A percentile compares a stretch with the other conserved stretches of the same genome.
These are phyloP conservation scores for Saturnispora gosingensis DNA, from an alignment of 805 yeast genomes.

Conservation along the genomic window DNA sequence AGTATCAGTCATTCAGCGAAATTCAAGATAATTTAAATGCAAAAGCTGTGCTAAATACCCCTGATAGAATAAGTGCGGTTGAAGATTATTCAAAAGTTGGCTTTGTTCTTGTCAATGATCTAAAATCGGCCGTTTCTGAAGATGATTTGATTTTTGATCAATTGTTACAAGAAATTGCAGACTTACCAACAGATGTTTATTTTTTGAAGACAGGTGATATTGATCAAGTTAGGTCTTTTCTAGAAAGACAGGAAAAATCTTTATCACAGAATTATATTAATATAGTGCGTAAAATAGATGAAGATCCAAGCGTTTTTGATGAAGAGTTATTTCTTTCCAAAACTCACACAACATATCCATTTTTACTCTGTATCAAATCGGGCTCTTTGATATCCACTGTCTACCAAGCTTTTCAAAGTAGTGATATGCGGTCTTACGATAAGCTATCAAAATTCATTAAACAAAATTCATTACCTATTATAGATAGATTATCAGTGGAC, in stretches of 20 bases:
- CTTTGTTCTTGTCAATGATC: slow-evolving; percentile 46
- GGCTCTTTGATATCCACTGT: slow-evolving; percentile 42
- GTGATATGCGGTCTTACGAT: slow-evolving; percentile 46
- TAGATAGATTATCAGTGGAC: slow-evolving; percentile 41
- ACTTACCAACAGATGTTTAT: slow-evolving; percentile 44
- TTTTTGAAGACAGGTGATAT: slow-evolving; percentile 44
- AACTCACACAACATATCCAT: slow-evolving; percentile 51
- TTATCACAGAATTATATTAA: slow-evolving; percentile 37
- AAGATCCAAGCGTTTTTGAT: slow-evolving; percentile 27
- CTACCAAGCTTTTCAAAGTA: slow-evolving; percentile 53
- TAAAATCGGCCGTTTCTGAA: slow-evolving; percentile 43
- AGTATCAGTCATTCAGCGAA: slow-evolving; percentile 6
- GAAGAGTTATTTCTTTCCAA: slow-evolving; percentile 40
- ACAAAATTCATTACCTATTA: slow-evolving; percentile 40
- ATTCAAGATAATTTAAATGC: slow-evolving; percentile 7
- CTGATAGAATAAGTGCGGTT: slow-evolving; percentile 21
- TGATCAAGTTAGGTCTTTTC: slow-evolving; percentile 28
- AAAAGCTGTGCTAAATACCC: neutral
- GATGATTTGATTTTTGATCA: slow-evolving; percentile 55
- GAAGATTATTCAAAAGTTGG: slow-evolving; percentile 35
- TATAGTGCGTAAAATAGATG: slow-evolving; percentile 21
- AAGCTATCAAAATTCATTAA: slow-evolving; percentile 42
- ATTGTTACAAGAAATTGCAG: slow-evolving; percentile 49
- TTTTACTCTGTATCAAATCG: slow-evolving; percentile 52
- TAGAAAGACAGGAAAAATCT: slow-evolving; percentile 33